Evolutionary conservation across 208 protist species (phyloP).

Genomic region (Porcisia hertigi): DNA sequence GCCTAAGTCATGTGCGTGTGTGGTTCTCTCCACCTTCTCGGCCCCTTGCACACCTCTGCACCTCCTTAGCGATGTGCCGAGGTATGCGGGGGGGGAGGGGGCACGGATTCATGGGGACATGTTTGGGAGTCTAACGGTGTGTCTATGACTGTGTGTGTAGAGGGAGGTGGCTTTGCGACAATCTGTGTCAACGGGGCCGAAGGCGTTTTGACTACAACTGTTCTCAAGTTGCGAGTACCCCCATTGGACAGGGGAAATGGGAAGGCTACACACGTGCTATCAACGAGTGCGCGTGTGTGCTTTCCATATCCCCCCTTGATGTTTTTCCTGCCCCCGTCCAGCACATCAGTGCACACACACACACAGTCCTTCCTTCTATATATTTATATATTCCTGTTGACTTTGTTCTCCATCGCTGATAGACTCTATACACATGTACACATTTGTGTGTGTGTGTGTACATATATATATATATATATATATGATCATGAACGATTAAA

Average conservation of each 20-base stretch:
- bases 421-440: too few species aligned
- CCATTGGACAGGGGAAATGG: too few species aligned
- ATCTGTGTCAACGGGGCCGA: background rate
- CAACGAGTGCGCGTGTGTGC: too few species aligned
- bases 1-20: background rate
- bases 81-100: background rate
- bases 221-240: background rate
- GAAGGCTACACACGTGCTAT: too few species aligned
- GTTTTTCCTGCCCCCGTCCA: too few species aligned
- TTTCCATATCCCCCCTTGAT: too few species aligned
- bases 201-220: background rate
- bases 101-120: background rate
- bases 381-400: too few species aligned
- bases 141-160: background rate
- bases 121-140: background rate
- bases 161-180: background rate
- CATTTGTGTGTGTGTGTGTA: too few species aligned
- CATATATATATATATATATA: too few species aligned
- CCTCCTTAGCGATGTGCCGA: background rate
- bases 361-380: too few species aligned
- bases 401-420: too few species aligned
- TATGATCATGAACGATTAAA: background rate
- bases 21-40: background rate
- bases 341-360: too few species aligned
- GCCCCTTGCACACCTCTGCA: background rate